These are phyloP conservation scores for Sphaerobolus stellatus DNA, from an alignment of 1,284 basidiomycete genomes.

Conservation along the genomic window DNA sequence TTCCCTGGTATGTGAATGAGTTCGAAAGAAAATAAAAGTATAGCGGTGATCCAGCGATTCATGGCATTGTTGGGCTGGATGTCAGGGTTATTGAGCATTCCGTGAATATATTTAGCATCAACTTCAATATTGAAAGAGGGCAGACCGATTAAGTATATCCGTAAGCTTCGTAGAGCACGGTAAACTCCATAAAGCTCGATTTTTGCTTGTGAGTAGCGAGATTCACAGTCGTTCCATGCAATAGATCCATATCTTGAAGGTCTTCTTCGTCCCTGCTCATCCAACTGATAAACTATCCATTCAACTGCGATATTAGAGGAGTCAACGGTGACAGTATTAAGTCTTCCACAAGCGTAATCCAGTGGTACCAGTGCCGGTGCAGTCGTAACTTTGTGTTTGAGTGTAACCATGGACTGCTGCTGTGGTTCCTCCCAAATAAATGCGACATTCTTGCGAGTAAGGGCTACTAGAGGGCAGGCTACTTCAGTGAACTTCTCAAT, in stretches of 20 bases:
- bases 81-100: constrained; percentile 39
- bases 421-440: constrained; percentile 29
- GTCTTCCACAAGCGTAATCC: constrained; percentile 27
- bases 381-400: constrained; percentile 28
- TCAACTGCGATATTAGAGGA: constrained; percentile 30
- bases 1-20: constrained; percentile 31
- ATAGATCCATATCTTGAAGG: constrained; percentile 11
- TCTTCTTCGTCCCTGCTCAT: neutral
- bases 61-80: constrained; percentile 34
- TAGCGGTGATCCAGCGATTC: constrained; percentile 41
- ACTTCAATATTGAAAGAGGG: constrained; percentile 23
- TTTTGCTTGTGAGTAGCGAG: constrained; percentile 17
- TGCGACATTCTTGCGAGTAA: constrained; percentile 21
- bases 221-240: constrained; percentile 13
- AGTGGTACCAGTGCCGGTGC: constrained; percentile 27
- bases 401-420: constrained; percentile 24
- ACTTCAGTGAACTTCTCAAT: constrained; percentile 28
- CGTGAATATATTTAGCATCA: constrained; percentile 14
- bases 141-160: constrained; percentile 34
- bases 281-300: constrained; percentile 12
- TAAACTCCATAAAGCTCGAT: constrained; percentile 36
- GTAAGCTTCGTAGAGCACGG: constrained; percentile 26
- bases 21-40: constrained; percentile 36
- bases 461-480: constrained; percentile 24
- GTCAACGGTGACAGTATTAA: constrained; percentile 38